Percentiles rank a stretch among this genome's conserved stretches.
phyloP scores from a whole-genome alignment of 2,329 filamentous ascomycete genomes.

The Claviceps fusiformis region DNA sequence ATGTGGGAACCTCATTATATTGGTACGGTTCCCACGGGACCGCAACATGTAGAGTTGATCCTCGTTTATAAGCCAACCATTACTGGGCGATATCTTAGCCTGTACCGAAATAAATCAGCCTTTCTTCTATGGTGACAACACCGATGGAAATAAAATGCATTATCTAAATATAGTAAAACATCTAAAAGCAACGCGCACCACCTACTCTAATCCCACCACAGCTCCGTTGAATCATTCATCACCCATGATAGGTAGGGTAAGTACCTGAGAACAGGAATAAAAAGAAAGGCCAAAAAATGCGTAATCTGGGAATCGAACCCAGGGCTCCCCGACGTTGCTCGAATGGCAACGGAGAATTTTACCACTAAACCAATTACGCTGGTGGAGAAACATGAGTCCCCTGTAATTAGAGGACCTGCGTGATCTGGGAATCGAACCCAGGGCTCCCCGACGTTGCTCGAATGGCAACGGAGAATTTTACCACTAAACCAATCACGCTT shows the following conservation, averaged over 20 bases:
- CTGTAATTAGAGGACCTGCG: conserved; percentile 7
- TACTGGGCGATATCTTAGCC: too few relatives aligned
- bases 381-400: neutral
- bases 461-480: conserved; percentile 18
- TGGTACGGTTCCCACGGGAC: too few relatives aligned
- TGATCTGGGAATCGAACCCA: conserved; percentile 21
- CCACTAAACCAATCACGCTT: conserved; percentile 16
- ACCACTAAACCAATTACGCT: conserved; percentile 21
- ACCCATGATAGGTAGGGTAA: neutral
- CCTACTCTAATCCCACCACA: too few relatives aligned
- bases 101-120: too few relatives aligned
- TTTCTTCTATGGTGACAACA: too few relatives aligned
- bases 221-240: neutral
- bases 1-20: too few relatives aligned
- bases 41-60: too few relatives aligned
- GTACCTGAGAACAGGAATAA: neutral
- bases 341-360: conserved; percentile 21
- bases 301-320: neutral
- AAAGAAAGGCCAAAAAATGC: neutral
- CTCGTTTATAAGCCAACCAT: too few relatives aligned
- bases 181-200: too few relatives aligned
- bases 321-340: conserved; percentile 13
- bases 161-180: too few relatives aligned
- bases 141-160: too few relatives aligned
- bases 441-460: conserved; percentile 18